A percentile compares a stretch with the other conserved stretches of the same genome.
phyloP scores from a whole-genome alignment of 805 yeast genomes.

The Limtongia smithiae region DNA sequence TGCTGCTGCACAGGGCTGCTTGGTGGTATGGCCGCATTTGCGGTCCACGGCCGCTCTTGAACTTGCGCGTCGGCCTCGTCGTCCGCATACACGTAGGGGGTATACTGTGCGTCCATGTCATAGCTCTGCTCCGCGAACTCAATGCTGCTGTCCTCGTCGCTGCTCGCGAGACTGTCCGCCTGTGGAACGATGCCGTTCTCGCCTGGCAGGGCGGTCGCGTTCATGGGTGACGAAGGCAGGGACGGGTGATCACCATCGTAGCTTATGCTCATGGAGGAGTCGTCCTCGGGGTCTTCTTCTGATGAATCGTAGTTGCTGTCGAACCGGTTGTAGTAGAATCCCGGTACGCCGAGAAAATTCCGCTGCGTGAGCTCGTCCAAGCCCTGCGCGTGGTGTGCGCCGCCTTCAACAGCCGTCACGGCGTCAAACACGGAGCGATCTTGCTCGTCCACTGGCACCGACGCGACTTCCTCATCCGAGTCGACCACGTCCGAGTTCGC shows the following conservation, averaged over 20 bases:
- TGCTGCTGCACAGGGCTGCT: no score
- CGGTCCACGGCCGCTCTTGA: no score
- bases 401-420: neutral
- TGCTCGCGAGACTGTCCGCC: neutral
- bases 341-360: slow-evolving; percentile 15
- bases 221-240: slow-evolving; percentile 1
- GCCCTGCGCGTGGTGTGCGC: no score
- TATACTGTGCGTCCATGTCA: slow-evolving; percentile 6
- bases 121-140: slow-evolving; percentile 3
- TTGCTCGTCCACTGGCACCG: neutral
- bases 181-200: neutral
- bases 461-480: neutral
- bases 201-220: neutral
- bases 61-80: no score
- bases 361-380: neutral
- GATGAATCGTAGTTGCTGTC: slow-evolving; percentile 24
- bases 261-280: slow-evolving; percentile 12
- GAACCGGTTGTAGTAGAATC: slow-evolving; percentile 16
- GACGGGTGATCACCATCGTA: neutral
- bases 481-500: slow-evolving; percentile 10
- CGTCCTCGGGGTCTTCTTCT: slow-evolving; percentile 25
- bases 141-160: neutral
- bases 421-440: neutral
- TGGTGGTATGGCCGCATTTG: no score
- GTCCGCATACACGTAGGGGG: neutral